Evolutionary conservation across 306 rosid genomes (phyloP).

Genomic region (Morella rubra): DNA sequence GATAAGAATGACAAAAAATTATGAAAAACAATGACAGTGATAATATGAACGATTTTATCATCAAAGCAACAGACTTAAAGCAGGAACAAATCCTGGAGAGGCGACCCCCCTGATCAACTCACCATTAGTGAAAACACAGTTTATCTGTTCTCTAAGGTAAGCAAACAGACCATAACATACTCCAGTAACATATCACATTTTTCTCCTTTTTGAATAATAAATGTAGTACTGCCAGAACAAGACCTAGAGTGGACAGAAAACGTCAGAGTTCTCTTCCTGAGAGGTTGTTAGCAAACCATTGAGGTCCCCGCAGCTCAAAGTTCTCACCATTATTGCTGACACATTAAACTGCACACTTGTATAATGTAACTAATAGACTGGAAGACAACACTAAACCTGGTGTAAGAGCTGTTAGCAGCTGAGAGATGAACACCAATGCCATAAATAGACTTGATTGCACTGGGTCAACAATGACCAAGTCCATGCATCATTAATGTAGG

Average conservation of each 20-base stretch:
- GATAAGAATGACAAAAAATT: background rate
- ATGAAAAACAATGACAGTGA: background rate
- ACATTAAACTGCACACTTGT: background rate
- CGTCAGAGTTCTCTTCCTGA: background rate
- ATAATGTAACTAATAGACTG: background rate
- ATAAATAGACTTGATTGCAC: conserved; percentile 44
- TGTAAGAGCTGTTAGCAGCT: conserved; percentile 44
- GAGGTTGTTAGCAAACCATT: background rate
- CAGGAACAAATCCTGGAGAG: background rate
- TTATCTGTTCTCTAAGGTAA: background rate
- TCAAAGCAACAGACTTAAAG: background rate
- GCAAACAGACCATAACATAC: background rate
- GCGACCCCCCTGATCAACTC: background rate
- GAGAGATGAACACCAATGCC: conserved; percentile 76
- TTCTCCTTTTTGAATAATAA: background rate
- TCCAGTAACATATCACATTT: background rate
- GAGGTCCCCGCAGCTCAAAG: background rate
- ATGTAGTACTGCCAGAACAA: background rate
- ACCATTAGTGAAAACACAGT: no score
- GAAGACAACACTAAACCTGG: conserved; percentile 48
- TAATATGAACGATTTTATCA: background rate
- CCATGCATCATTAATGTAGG: conserved; percentile 60
- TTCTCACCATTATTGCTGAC: background rate
- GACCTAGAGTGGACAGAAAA: background rate
- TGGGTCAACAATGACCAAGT: conserved; percentile 59